Conservation (phyloP, 2,329 filamentous ascomycete genomes). For the Aspergillus chevalieri region DNA sequence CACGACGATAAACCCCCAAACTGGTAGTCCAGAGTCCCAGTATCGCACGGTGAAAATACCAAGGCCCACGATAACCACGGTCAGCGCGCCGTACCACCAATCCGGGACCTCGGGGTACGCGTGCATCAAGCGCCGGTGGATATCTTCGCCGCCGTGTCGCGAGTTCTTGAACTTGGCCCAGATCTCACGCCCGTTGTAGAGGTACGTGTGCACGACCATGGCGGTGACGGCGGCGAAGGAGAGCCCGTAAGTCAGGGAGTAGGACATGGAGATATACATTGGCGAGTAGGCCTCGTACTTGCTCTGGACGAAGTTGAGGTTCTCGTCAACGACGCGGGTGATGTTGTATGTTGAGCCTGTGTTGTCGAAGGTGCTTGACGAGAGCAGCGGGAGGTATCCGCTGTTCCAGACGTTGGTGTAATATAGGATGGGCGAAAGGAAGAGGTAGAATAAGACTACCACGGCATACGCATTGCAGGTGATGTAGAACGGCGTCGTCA, state of each 20-base stretch:
- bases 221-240: slow-evolving; percentile 33
- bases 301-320: slow-evolving; percentile 26
- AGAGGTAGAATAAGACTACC: slow-evolving; percentile 50
- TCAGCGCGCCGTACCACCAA: slow-evolving; percentile 51
- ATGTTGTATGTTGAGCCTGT: slow-evolving; percentile 26
- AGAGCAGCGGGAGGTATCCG: slow-evolving; percentile 27
- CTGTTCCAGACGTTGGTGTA: slow-evolving; percentile 50
- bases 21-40: slow-evolving; percentile 35
- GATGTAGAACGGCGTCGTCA: slow-evolving; percentile 34
- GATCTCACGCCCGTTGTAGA: slow-evolving; percentile 31
- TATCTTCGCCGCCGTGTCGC: slow-evolving; percentile 45
- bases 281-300: slow-evolving; percentile 37
- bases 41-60: slow-evolving; percentile 24
- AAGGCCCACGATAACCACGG: slow-evolving; percentile 27
- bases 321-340: slow-evolving; percentile 21
- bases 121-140: slow-evolving; percentile 60
- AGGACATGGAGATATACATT: slow-evolving; percentile 33
- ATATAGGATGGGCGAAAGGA: slow-evolving; percentile 47
- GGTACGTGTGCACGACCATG: slow-evolving; percentile 27
- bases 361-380: slow-evolving; percentile 27
- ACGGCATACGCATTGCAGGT: slow-evolving; percentile 53
- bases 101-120: slow-evolving; percentile 58
- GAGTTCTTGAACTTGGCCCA: slow-evolving; percentile 28
- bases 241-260: slow-evolving; percentile 31
- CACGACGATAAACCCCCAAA: slow-evolving; percentile 36